phyloP scores from a whole-genome alignment of 257 asterid species.

The Misopates orontium region DNA sequence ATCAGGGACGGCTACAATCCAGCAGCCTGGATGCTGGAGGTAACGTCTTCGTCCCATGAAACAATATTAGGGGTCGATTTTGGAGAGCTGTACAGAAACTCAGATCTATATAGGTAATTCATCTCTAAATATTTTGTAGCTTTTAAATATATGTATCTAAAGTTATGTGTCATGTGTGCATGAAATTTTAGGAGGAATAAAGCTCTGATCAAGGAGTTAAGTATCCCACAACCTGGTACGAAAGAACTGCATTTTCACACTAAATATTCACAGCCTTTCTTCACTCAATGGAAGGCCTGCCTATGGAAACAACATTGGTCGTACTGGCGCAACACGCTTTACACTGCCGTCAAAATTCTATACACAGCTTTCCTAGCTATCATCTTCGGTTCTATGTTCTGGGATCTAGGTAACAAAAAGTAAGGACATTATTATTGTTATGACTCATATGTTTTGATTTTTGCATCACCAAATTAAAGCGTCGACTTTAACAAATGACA shows the following conservation, averaged over 20 bases:
- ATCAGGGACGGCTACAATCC: slow-evolving; percentile 63
- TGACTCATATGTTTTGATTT: not conserved
- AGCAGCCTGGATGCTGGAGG: slow-evolving; percentile 75
- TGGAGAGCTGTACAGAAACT: slow-evolving; percentile 44
- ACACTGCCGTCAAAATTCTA: slow-evolving; percentile 20
- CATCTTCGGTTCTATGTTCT: not conserved
- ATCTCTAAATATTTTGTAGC: no score
- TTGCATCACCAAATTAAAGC: no score
- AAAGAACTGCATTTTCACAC: slow-evolving; percentile 18
- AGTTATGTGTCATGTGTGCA: not conserved
- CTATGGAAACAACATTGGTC: slow-evolving; percentile 24
- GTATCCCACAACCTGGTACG: slow-evolving; percentile 13
- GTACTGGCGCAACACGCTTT: slow-evolving; percentile 23
- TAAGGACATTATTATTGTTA: not conserved
- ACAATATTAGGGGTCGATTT: slow-evolving; percentile 46
- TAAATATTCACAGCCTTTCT: slow-evolving; percentile 11
- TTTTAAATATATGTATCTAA: no score
- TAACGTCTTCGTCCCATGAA: slow-evolving; percentile 52
- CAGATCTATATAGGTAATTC: slow-evolving; percentile 47
- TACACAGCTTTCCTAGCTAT: not conserved
- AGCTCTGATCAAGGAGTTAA: slow-evolving; percentile 16
- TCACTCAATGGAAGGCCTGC: slow-evolving; percentile 4
- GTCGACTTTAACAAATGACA: no score
- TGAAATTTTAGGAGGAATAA: slow-evolving; percentile 15
- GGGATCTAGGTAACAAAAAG: slow-evolving; percentile 9